Evolutionary conservation across 2,329 filamentous ascomycete genomes (phyloP).

Genomic region (Peltaster fructicola): DNA sequence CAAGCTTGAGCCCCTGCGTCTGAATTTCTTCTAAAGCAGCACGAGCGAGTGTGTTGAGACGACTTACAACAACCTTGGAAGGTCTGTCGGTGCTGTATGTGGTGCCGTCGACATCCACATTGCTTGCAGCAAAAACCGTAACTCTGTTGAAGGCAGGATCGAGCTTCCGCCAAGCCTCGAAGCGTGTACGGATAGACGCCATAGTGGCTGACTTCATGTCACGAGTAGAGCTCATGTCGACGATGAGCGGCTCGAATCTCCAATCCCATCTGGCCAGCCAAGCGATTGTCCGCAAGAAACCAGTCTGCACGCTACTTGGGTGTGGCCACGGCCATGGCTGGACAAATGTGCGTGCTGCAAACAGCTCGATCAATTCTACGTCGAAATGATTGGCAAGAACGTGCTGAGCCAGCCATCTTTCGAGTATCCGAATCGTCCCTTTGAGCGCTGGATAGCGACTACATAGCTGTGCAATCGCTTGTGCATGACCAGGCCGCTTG

Average conservation of each 20-base stretch:
- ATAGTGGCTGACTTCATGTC: constrained; percentile 45
- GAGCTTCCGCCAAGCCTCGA: constrained; percentile 71
- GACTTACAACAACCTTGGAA: constrained; percentile 63
- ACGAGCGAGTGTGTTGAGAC: constrained; percentile 66
- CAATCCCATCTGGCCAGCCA: constrained; percentile 85
- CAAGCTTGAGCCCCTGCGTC: constrained; percentile 13
- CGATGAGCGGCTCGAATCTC: constrained; percentile 62
- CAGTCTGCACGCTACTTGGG: constrained; percentile 60
- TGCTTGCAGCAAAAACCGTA: constrained; percentile 65
- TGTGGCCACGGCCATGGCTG: constrained; percentile 63
- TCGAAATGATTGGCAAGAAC: constrained; percentile 59
- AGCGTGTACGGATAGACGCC: constrained; percentile 45
- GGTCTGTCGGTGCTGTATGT: constrained; percentile 63
- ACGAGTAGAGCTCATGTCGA: constrained; percentile 40
- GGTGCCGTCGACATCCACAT: constrained; percentile 57
- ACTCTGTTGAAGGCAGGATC: constrained; percentile 78
- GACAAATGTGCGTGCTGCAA: constrained; percentile 62
- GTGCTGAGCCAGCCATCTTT: constrained; percentile 78
- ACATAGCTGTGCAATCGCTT: constrained; percentile 62
- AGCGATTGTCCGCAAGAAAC: constrained; percentile 63
- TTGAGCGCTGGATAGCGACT: constrained; percentile 68
- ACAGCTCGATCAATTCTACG: constrained; percentile 69
- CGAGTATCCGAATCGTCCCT: constrained; percentile 64
- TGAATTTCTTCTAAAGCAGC: constrained; percentile 47
- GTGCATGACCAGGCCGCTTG: constrained; percentile 60